Conservation (phyloP, 2,329 filamentous ascomycete genomes). For the Trichophyton equinum region DNA sequence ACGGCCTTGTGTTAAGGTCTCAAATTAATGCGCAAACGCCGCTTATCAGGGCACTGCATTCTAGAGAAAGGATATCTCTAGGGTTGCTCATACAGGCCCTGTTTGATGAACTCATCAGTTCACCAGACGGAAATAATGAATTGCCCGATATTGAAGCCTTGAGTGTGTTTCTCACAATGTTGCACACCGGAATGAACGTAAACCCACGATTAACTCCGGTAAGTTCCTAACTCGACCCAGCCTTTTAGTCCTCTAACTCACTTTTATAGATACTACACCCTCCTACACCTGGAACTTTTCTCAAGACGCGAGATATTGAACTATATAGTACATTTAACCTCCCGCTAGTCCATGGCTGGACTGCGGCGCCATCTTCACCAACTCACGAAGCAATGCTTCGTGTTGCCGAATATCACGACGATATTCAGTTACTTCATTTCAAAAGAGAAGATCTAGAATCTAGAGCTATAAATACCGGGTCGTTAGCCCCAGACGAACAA, state of each 20-base stretch:
- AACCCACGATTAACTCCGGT: constrained; percentile 73
- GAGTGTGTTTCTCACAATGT: constrained; percentile 71
- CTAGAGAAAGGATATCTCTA: constrained; percentile 77
- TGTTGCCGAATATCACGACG: constrained; percentile 75
- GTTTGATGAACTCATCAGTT: constrained; percentile 84
- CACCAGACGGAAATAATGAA: constrained; percentile 51
- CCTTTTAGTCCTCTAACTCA: constrained; percentile 3
- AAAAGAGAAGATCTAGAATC: constrained; percentile 77
- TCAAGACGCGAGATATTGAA: constrained; percentile 76
- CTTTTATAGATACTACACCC: constrained; percentile 32
- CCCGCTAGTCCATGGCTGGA: constrained; percentile 85
- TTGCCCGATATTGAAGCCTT: constrained; percentile 81
- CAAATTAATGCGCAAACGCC: constrained; percentile 54
- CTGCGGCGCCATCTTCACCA: constrained; percentile 54
- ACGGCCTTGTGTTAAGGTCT: constrained; percentile 76
- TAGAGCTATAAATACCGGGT: constrained; percentile 52
- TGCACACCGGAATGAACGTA: constrained; percentile 96
- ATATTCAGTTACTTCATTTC: constrained; percentile 79
- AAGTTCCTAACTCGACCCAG: constrained; percentile 7
- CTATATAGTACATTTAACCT: constrained; percentile 82
- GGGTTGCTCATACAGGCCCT: constrained; percentile 76
- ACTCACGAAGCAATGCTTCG: constrained; percentile 59
- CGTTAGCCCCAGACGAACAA: constrained; percentile 59
- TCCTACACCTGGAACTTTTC: constrained; percentile 58
- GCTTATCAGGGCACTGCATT: constrained; percentile 62